These are phyloP conservation scores for Fistulifera solaris DNA, from an alignment of 108 stramenopile species.

Conservation along the genomic window DNA sequence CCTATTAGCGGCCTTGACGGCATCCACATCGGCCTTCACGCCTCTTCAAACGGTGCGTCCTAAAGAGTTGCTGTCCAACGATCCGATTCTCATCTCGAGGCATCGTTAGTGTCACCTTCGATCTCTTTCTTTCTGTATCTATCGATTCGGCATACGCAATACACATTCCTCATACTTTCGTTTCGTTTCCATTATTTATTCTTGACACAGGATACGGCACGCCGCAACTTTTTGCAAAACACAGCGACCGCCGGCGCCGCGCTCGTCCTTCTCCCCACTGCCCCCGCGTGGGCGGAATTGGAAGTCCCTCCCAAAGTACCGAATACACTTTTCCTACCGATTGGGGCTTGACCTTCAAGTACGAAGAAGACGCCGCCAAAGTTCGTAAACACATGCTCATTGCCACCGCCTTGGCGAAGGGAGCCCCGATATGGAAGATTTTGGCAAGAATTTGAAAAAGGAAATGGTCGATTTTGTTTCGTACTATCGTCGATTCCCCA, in stretches of 20 bases:
- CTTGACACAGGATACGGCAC: no score
- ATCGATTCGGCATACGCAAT: not conserved
- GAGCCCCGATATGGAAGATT: slow-evolving; percentile 85
- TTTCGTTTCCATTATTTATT: no score
- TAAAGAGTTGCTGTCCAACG: not conserved
- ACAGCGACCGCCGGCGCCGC: slow-evolving; percentile 29
- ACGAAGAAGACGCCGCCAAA: slow-evolving; percentile 85
- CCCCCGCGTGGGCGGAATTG: slow-evolving; percentile 54
- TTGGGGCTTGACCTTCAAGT: slow-evolving; percentile 86
- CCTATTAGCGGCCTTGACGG: not conserved
- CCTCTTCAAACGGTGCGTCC: not conserved
- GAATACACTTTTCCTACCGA: slow-evolving; percentile 66
- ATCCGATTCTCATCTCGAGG: not conserved
- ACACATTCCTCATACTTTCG: no score
- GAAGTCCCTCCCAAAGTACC: slow-evolving; percentile 62
- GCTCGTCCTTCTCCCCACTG: slow-evolving; percentile 5
- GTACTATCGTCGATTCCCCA: slow-evolving; percentile 83
- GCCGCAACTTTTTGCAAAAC: not conserved
- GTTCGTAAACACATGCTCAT: slow-evolving; percentile 88
- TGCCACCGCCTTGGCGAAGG: slow-evolving; percentile 84
- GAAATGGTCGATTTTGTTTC: slow-evolving; percentile 96
- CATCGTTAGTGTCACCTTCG: not conserved
- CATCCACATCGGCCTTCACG: slow-evolving; percentile 3
- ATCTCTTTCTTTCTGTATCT: not conserved
- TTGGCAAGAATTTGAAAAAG: slow-evolving; percentile 90